Evolutionary conservation across 495 filamentous ascomycete genomes (phyloP), one percentile per base, ranked within the genome.

Genomic region (Gamarada debralockiae): DNA sequence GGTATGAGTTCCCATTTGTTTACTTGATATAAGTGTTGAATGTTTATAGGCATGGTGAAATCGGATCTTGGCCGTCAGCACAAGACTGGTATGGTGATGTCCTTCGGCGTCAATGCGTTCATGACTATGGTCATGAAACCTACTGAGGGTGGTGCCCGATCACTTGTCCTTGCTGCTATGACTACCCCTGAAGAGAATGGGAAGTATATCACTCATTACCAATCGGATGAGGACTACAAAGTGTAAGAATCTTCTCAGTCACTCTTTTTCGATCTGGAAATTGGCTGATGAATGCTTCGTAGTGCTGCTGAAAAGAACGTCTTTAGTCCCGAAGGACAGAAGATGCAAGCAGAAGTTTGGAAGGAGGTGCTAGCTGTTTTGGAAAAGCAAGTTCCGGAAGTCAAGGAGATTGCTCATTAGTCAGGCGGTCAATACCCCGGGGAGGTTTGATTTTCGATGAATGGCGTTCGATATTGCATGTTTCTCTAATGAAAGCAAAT

Each of bases 341-440:
- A 68, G 23, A 52, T 70, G 53, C 67, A 73, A 45, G 61, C 63
- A 22, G 41, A 62, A 29, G 62, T 71, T 6, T 72, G 71, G 69
- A 64, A 66, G 10, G 69, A 69, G 47, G 55, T 74, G 22, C 55
- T 64, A 20, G 42, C 5, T 13, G 50, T 59, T 20, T 37, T 64
- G 34, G 48, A 38, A 20, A 44, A 34, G 21, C 39, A 59, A 20
- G 44, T 56, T 0, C 55, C 61, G 3, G 58, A 55, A 22, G 54
- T 60, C 10, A 57, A 41, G 43, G 33, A 49, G 18, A 53, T 63
- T 52, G 50, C 39, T n/a, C 23, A 33, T 3, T 47, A 2, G 20
- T 22, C 12, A 21, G 3, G 22, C 18, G 40, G 9, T 17, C 14
- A 51, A 3, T 15, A 29, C 27, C 44, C 24, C 15, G 14, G 34